phyloP scores from a whole-genome alignment of 495 filamentous ascomycete genomes.

The Penicillium lividum region DNA sequence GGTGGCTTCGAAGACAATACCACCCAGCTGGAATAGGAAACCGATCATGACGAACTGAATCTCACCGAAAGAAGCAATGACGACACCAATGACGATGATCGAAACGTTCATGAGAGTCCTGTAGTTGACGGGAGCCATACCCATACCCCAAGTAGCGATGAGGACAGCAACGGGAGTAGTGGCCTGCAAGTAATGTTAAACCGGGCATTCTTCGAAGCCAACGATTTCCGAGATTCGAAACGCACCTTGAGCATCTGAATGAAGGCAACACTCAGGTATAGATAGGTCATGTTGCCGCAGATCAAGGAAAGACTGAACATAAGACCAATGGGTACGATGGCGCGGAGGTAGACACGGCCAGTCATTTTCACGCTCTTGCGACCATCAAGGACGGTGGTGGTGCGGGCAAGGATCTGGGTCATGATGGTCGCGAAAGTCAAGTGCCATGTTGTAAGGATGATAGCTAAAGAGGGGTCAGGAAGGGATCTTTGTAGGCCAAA shows the following conservation, averaged over 20 bases:
- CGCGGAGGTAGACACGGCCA: slow-evolving; percentile 82
- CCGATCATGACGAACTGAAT: slow-evolving; percentile 87
- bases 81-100: slow-evolving; percentile 84
- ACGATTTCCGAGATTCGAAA: slow-evolving; percentile 7
- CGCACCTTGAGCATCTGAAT: slow-evolving; percentile 96
- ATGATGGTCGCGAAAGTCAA: slow-evolving; percentile 84
- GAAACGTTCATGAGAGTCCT: slow-evolving; percentile 83
- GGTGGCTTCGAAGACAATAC: slow-evolving; percentile 86
- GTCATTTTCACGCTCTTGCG: slow-evolving; percentile 93
- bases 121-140: slow-evolving; percentile 72
- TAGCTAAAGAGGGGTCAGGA: slow-evolving; percentile 31
- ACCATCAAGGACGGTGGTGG: slow-evolving; percentile 82
- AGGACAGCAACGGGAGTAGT: slow-evolving; percentile 90
- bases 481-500: slow-evolving; percentile 8
- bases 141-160: slow-evolving; percentile 78
- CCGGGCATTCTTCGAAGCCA: not conserved
- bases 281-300: slow-evolving; percentile 88
- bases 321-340: slow-evolving; percentile 88
- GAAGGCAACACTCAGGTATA: slow-evolving; percentile 90
- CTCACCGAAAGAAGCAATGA: slow-evolving; percentile 89
- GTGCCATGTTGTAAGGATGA: slow-evolving; percentile 94
- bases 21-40: slow-evolving; percentile 81
- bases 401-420: slow-evolving; percentile 86
- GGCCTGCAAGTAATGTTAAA: slow-evolving; percentile 53
- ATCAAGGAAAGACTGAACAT: slow-evolving; percentile 95